phyloP scores from a whole-genome alignment of 164 flowering plant genomes.

The Liquidambar formosana region DNA sequence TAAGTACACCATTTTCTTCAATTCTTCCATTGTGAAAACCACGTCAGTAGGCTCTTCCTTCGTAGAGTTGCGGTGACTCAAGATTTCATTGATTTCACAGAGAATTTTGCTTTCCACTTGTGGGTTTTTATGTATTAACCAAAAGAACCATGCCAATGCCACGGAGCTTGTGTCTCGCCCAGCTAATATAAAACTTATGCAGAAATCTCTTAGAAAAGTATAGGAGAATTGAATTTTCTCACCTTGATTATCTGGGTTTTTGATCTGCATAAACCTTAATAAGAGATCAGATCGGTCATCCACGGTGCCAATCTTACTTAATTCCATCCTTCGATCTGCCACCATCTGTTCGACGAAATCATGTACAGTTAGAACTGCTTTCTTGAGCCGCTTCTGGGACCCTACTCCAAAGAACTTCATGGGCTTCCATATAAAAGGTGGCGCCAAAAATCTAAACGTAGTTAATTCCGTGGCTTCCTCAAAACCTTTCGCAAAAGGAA shows the following conservation, averaged over 20 bases:
- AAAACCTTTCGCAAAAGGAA: constrained; percentile 64
- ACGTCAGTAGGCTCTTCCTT: constrained; percentile 22
- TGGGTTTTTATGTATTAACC: constrained; percentile 48
- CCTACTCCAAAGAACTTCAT: constrained; percentile 27
- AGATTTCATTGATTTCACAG: constrained; percentile 31
- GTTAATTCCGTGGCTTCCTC: constrained; percentile 56
- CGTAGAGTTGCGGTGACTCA: constrained; percentile 7
- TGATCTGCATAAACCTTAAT: constrained; percentile 40
- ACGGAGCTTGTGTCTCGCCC: constrained; percentile 78
- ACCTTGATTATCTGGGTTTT: constrained; percentile 6
- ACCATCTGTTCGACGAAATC: constrained; percentile 50
- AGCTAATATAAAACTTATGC: constrained; percentile 64
- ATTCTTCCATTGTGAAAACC: no score
- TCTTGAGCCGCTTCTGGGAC: constrained; percentile 27
- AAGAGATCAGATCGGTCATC: constrained; percentile 41
- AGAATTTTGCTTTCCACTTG: constrained; percentile 42
- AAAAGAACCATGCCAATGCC: constrained; percentile 69
- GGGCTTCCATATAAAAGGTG: constrained; percentile 59
- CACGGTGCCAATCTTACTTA: constrained; percentile 16
- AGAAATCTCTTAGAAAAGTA: constrained; percentile 47
- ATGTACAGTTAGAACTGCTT: constrained; percentile 28
- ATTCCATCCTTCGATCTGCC: constrained; percentile 30
- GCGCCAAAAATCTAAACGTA: constrained; percentile 44
- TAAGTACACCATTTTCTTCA: constrained; percentile 59
- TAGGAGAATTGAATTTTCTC: constrained; percentile 25